Percentiles rank a stretch among this genome's conserved stretches.
Conservation (phyloP, 2,329 filamentous ascomycete genomes). For the Colletotrichum truncatum region DNA sequence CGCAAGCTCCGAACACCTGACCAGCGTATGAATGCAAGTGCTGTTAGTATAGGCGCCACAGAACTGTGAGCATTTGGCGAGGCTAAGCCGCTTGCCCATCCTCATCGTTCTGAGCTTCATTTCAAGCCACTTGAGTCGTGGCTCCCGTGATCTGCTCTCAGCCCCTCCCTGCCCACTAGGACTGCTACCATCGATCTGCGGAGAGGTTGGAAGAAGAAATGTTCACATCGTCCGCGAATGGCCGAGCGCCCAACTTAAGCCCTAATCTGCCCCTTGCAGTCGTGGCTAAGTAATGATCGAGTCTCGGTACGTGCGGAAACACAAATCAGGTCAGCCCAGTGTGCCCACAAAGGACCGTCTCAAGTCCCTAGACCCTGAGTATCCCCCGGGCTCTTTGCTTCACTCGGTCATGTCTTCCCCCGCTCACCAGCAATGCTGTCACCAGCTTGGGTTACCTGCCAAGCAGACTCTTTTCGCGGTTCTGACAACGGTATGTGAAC, state of each 20-base stretch:
- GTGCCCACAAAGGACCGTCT: conserved; percentile 8
- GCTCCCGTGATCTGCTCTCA: conserved; percentile 17
- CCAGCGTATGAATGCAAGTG: neutral
- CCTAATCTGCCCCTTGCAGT: conserved; percentile 18
- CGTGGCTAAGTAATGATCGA: conserved; percentile 3
- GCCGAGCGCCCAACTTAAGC: conserved; percentile 12
- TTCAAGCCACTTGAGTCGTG: conserved; percentile 8
- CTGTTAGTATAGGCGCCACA: neutral
- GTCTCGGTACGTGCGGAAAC: conserved; percentile 16
- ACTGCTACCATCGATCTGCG: conserved; percentile 29
- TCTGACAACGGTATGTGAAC: no score
- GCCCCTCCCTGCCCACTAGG: conserved; percentile 24
- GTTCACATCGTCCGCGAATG: neutral
- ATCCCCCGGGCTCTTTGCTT: conserved; percentile 1
- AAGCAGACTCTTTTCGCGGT: no score
- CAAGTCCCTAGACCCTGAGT: conserved; percentile 16
- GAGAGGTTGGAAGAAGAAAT: conserved; percentile 27
- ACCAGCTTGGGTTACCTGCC: neutral
- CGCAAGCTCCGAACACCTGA: neutral
- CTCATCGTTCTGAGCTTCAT: neutral
- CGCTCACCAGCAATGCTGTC: neutral
- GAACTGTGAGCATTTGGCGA: neutral
- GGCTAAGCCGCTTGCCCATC: neutral
- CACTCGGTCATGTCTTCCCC: neutral
- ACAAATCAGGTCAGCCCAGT: conserved; percentile 3